Base-by-base conservation (phyloP, 257 asterid genomes). In the Solanum appendiculatum region DNA sequence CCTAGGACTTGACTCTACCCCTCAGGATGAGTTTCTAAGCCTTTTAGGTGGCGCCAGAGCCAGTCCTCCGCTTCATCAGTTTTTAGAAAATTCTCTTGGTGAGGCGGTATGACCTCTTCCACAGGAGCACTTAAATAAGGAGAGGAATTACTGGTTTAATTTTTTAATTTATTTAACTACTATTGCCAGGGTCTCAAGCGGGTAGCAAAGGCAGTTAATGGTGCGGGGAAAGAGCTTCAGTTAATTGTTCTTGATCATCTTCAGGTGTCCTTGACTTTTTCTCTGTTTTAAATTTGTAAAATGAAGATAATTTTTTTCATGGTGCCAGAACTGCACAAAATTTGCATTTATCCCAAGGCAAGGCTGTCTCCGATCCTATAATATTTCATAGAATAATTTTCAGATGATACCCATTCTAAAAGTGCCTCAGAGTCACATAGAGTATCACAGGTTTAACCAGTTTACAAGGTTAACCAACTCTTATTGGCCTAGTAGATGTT, bases 181-280 rank as follows among this genome's bases (percentile, higher is more conserved):
- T 87, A 83, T 87, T 87, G 27, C 63, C 86, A 96, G 99, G 99
- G 99, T 86, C 90, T 95, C 88, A 97, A 93, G 93, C 90, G 99
- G 90, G 93, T 93, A 86, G 93, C 97, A 39, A 97, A 97, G 93
- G 90, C 89, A 46, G 93, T 96, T 92, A 87, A 91, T 88, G 96
- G 97, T 87, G 94, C 98, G 84, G 99, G 98, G 85, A 95, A 94
- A 90, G 99, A 97, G 91, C 98, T 97, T 89, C 99, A 95, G 89
- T 88, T 90, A 48, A 88, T 95, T 85, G 94, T 93, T 86, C 96
- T 94, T 87, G 96, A 94, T 91, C 98, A 97, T 91, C 94, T 95
- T 39, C 98, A 96, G 98, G 99, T 97, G 86, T 31, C 70, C 63
- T 58, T 86, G 84, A 74, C 74, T 51, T 68, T 82, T 72, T 33